These are phyloP conservation scores for Apophysomyces sp. DNA, from an alignment of 371 early-diverging fungal species.

Conservation along the genomic window DNA sequence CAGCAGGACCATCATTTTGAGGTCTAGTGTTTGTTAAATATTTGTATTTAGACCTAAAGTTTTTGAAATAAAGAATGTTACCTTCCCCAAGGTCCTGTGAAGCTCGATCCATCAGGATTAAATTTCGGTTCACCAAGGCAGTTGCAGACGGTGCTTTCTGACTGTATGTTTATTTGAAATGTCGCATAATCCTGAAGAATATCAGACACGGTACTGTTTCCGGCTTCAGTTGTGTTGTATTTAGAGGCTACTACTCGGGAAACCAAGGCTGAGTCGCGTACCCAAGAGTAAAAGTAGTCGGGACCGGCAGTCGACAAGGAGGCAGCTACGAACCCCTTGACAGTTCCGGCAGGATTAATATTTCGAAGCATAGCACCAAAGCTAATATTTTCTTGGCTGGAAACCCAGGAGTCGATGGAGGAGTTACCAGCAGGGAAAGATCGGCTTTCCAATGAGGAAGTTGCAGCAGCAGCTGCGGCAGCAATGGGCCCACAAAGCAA, in stretches of 20 bases:
- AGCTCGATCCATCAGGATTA: conserved; percentile 59
- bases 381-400: conserved; percentile 22
- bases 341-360: conserved; percentile 35
- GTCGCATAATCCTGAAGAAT: conserved; percentile 37
- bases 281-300: conserved; percentile 81
- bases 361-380: conserved; percentile 24
- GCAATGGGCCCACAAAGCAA: neutral
- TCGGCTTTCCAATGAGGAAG: no score
- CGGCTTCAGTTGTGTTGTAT: conserved; percentile 15
- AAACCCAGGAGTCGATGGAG: conserved; percentile 22
- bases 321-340: conserved; percentile 37
- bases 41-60: no score
- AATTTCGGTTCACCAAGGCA: conserved; percentile 82
- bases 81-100: conserved; percentile 60
- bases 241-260: conserved; percentile 42
- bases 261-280: conserved; percentile 69
- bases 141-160: conserved; percentile 21
- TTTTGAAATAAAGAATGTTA: conserved; percentile 4
- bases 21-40: conserved; percentile 49
- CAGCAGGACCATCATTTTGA: conserved; percentile 86
- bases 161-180: conserved; percentile 31
- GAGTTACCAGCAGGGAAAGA: conserved; percentile 25
- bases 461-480: neutral
- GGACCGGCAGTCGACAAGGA: conserved; percentile 49
- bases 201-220: conserved; percentile 5